Evolutionary conservation across 176 grass and related monocot genomes (phyloP).

Genomic region (Themeda triandra): DNA sequence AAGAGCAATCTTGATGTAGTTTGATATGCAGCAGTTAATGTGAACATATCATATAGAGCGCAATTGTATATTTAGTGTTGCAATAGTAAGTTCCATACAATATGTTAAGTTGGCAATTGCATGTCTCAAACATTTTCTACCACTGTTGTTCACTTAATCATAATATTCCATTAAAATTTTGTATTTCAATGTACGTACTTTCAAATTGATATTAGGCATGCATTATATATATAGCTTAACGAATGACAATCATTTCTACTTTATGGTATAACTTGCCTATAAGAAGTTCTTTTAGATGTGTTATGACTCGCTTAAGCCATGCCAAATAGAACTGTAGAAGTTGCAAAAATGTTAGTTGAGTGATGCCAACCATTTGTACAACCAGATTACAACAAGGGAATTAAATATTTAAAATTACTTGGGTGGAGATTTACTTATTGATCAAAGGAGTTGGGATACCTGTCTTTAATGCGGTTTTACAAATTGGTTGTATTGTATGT

Average conservation of each 20-base stretch:
- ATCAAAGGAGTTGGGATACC: neutral
- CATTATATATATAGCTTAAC: too few species aligned
- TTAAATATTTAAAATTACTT: neutral
- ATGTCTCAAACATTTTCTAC: too few species aligned
- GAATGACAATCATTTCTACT: too few species aligned
- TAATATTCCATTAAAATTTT: too few species aligned
- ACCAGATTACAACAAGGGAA: neutral
- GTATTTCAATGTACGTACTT: too few species aligned
- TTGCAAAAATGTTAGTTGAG: neutral
- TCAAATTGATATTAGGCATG: too few species aligned
- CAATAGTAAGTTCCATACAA: neutral
- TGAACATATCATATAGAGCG: neutral
- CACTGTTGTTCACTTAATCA: too few species aligned
- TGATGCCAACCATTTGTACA: neutral
- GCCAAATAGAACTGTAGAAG: neutral
- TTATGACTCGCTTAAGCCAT: neutral
- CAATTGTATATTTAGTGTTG: neutral
- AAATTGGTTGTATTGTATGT: neutral
- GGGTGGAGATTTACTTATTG: neutral
- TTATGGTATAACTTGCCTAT: too few species aligned
- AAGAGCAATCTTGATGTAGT: neutral
- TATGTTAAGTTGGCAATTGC: too few species aligned
- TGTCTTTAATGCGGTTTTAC: neutral
- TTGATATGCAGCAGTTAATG: neutral
- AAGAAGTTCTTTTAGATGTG: neutral